Evolutionary conservation across 1,284 basidiomycete species (phyloP), one percentile per base, ranked within the genome.

Genomic region (Salmacisia buchloeana): DNA sequence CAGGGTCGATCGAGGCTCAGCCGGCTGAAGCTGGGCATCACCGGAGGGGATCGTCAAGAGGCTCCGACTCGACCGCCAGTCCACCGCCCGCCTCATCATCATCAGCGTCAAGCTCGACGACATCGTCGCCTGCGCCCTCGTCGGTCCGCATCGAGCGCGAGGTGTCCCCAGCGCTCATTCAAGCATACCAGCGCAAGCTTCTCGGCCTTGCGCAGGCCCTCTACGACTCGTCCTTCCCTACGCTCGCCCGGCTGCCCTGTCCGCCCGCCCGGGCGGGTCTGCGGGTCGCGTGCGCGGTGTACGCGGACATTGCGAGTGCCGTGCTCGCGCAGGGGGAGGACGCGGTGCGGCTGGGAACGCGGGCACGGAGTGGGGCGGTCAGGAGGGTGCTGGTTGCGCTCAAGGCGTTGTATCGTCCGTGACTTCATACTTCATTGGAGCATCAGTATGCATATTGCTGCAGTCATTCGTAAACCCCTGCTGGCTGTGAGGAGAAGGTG

Each of bases 241-340:
- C 72, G 21, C 59, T 75, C 15, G 59, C 52, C 13, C 61, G 65
- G 39, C 63, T 75, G 12, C 73, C 73, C 9, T 66, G 66, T 21
- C 64, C 58, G 3, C 67, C 73, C 2, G 72, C 73, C 1, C 62
- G 69, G 1, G 68, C 70, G 12, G 72, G 73, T 2, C 54, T 75
- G 10, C 61, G 71, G 34, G 73, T 71, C 1, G 73, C 73, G 12
- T 75, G 73, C 58, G 64, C 70, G 6, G 73, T 74, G 5, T 75
- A 75, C 43, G 65, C 67, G 1, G 66, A 68, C 7, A 75, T 75
- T 18, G 70, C 69, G 1, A 64, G 62, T 3, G 59, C 46, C 21
- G 69, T 71, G 49, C 49, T 68, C 38, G 49, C 60, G 1, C 72
- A 75, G 60, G 54, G 56, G 4, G 38, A 54, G 1, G 36, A 60